phyloP scores from a whole-genome alignment of 306 rosid genomes.

The Adenanthera pavonina region DNA sequence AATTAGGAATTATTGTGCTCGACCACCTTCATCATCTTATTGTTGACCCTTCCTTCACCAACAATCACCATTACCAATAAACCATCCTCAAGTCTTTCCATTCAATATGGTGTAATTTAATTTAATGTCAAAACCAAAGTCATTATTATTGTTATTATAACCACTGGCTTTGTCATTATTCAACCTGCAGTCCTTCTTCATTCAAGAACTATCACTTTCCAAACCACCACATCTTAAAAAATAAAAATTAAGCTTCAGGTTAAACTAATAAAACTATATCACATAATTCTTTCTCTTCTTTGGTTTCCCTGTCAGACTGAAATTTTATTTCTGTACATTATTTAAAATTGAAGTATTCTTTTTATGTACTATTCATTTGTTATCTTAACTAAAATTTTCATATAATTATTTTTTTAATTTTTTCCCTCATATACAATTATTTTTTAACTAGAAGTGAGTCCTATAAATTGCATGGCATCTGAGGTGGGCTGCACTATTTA shows the following conservation, averaged over 20 bases:
- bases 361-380: neutral
- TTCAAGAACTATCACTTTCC: neutral
- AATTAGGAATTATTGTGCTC: neutral
- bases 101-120: neutral
- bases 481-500: no score
- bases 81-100: neutral
- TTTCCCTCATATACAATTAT: neutral
- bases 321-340: neutral
- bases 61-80: slow-evolving; percentile 29
- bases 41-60: neutral
- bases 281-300: neutral
- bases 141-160: slow-evolving; percentile 1
- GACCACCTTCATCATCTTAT: slow-evolving; percentile 13
- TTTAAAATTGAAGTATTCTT: neutral
- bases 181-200: neutral
- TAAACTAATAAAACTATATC: no score
- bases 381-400: neutral
- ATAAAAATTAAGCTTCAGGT: neutral
- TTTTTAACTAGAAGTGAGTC: no score
- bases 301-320: neutral
- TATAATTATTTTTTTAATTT: neutral
- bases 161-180: neutral
- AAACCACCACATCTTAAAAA: neutral
- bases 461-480: no score
- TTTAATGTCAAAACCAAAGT: neutral